Conservation (phyloP, 306 rosid genomes). For the Vigna trinervia region DNA sequence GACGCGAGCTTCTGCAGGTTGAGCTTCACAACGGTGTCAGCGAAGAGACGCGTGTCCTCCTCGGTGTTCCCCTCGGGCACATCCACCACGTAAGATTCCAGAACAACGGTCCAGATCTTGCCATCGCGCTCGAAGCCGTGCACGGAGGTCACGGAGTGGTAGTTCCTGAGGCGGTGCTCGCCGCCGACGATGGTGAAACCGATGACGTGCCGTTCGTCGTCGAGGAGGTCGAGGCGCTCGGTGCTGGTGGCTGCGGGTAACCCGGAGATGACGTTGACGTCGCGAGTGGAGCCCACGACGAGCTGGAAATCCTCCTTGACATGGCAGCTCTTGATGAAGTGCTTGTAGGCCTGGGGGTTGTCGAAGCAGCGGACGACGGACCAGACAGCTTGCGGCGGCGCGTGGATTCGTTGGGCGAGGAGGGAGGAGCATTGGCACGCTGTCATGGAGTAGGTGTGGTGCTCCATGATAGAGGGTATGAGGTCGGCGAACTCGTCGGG, state of each 20-base stretch:
- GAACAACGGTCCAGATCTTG: constrained; percentile 74
- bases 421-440: constrained; percentile 75
- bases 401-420: constrained; percentile 73
- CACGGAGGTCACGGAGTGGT: constrained; percentile 71
- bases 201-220: constrained; percentile 69
- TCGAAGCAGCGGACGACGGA: constrained; percentile 73
- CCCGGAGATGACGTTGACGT: constrained; percentile 81
- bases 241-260: constrained; percentile 83
- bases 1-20: constrained; percentile 89
- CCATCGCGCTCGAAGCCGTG: constrained; percentile 69
- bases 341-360: constrained; percentile 77
- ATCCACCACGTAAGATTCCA: constrained; percentile 83
- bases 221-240: constrained; percentile 76
- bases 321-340: constrained; percentile 81
- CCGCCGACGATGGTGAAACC: constrained; percentile 82
- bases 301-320: constrained; percentile 58
- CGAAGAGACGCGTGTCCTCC: constrained; percentile 84
- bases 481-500: constrained; percentile 60
- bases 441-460: constrained; percentile 63
- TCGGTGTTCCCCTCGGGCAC: constrained; percentile 90
- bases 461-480: constrained; percentile 48
- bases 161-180: constrained; percentile 76
- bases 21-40: constrained; percentile 77
- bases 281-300: constrained; percentile 71
- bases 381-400: constrained; percentile 70